Evolutionary conservation across 2,329 filamentous ascomycete species (phyloP).

Genomic region (Aplosporella prunicola): DNA sequence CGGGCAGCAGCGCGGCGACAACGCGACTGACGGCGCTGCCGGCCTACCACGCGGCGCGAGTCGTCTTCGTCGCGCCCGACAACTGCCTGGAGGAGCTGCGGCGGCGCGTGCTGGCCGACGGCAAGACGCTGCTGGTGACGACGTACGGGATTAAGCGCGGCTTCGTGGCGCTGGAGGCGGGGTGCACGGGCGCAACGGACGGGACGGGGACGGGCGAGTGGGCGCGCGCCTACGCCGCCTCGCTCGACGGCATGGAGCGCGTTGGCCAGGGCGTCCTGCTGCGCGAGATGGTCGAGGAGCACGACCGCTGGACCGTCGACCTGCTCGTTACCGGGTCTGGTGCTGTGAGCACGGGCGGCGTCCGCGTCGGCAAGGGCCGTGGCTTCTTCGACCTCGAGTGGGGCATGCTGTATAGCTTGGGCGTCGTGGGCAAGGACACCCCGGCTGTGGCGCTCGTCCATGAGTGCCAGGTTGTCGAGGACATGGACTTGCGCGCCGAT

Average conservation of each 20-base stretch:
- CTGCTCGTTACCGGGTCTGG: constrained; percentile 34
- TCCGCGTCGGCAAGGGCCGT: constrained; percentile 33
- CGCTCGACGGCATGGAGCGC: constrained; percentile 37
- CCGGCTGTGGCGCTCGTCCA: constrained; percentile 31
- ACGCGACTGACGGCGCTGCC: constrained; percentile 23
- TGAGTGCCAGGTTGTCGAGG: constrained; percentile 34
- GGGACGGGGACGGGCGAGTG: constrained; percentile 17
- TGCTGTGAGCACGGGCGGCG: constrained; percentile 30
- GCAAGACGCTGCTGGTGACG: constrained; percentile 33
- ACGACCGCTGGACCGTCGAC: constrained; percentile 18
- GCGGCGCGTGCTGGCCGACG: constrained; percentile 28
- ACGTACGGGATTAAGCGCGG: constrained; percentile 35
- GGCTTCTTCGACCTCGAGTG: constrained; percentile 37
- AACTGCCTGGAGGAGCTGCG: constrained; percentile 37
- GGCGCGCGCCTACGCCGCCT: constrained; percentile 26
- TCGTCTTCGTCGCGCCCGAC: constrained; percentile 35
- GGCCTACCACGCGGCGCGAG: constrained; percentile 22
- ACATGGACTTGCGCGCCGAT: constrained; percentile 23
- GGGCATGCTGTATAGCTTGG: constrained; percentile 30
- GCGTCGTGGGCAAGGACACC: constrained; percentile 19
- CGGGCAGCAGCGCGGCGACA: constrained; percentile 26
- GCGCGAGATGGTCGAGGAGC: constrained; percentile 24
- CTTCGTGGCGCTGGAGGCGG: constrained; percentile 34
- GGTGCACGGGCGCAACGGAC: background rate
- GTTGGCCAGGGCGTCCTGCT: constrained; percentile 28